Evolutionary conservation across 2,329 filamentous ascomycete genomes (phyloP), one percentile per base, ranked within the genome.

Genomic region (Pyrenochaeta sp.): DNA sequence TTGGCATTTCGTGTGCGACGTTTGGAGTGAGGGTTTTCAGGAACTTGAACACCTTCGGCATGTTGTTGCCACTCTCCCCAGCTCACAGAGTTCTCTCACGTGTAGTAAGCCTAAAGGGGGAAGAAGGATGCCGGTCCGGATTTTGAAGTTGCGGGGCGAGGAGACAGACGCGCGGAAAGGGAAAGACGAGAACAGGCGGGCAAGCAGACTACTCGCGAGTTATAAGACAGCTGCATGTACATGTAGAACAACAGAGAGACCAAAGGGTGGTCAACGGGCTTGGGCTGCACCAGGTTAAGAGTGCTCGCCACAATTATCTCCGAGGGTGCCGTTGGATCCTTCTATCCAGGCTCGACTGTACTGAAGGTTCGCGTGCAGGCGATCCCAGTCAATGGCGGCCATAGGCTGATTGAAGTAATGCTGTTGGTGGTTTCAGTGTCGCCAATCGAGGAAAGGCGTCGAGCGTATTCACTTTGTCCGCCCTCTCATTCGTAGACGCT

Each of bases 11-110:
- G 7, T 69, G 66, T 25, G 67, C 65, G 48, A 67, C 62, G 48
- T 64, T 72, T 8, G 71, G 73, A 12, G 69, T 62, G 13, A 75
- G 66, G 3, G 66, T 50, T 47, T 68, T 75, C 51, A 75, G 61
- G 54, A 62, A 69, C 34, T 64, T 72, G 27, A 72, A 72, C 52
- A 64, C 59, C 42, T 57, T 66, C 32, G 62, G 62, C 64, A 74
- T 72, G 32, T 49, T 65, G 59, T 34, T 30, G 25, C 48, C 47
- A 48, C 45, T n/a, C 39, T 50, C 32, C 49, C 46, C 36, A 47
- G 22, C 36, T 52, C 5, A 30, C 28, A 30, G 28, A 30, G 9
- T 5, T 6, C 7, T 19, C 27, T 57, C 40, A 53, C 32, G 57
- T 49, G 49, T 24, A 40, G 42, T 44, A n/a, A 32, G 27, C 30